These are phyloP conservation scores for Blumeria graminis DNA, from an alignment of 2,329 filamentous ascomycete genomes.

Conservation along the genomic window DNA sequence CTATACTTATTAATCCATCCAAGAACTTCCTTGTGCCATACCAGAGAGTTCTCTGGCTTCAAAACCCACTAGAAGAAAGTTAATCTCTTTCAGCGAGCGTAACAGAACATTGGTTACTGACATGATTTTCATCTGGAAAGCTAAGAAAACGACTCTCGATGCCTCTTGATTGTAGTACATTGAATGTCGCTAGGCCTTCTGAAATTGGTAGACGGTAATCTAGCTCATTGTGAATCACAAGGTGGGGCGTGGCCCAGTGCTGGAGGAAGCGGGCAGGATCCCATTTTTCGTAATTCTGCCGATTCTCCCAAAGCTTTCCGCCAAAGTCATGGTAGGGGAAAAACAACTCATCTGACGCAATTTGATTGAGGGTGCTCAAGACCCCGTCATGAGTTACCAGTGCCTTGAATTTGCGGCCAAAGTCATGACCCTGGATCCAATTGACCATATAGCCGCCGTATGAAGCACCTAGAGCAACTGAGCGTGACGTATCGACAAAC, in stretches of 20 bases:
- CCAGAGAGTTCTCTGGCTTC: constrained; percentile 71
- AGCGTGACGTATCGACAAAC: constrained; percentile 42
- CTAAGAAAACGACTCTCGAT: constrained; percentile 37
- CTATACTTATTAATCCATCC: constrained; percentile 48
- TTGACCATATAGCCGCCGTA: constrained; percentile 65
- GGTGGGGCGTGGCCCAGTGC: constrained; percentile 48
- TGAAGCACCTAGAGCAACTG: constrained; percentile 51
- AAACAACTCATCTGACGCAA: constrained; percentile 43
- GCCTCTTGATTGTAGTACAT: constrained; percentile 35
- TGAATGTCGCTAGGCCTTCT: constrained; percentile 46
- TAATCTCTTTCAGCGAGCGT: not conserved
- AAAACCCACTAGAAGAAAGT: constrained; percentile 41
- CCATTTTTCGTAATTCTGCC: constrained; percentile 41
- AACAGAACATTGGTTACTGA: constrained; percentile 4
- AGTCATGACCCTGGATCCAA: constrained; percentile 72
- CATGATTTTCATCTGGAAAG: constrained; percentile 47
- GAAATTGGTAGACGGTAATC: constrained; percentile 74
- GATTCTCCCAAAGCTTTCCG: constrained; percentile 28
- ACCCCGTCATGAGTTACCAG: constrained; percentile 76
- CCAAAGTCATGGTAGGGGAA: constrained; percentile 43
- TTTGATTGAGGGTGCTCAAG: constrained; percentile 45
- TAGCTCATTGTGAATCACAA: constrained; percentile 74
- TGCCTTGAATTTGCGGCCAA: constrained; percentile 68
- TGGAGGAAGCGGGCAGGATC: constrained; percentile 31
- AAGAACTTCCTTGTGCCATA: constrained; percentile 75